phyloP scores from a whole-genome alignment of 257 asterid species.

The Oldenlandia corymbosa region DNA sequence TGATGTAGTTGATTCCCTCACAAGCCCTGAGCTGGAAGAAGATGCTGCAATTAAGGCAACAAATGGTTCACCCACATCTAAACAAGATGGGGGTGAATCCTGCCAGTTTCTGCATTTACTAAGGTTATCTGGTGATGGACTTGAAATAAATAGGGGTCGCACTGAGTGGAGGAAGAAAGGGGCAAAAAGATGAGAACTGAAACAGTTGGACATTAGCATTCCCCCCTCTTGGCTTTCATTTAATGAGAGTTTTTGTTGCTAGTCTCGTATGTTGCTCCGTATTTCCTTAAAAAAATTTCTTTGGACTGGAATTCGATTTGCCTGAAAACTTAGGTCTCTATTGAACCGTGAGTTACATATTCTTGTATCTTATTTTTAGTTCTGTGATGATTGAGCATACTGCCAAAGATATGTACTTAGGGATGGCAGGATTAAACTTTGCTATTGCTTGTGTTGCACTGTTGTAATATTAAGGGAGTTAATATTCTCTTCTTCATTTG shows the following conservation, averaged over 20 bases:
- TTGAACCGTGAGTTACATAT: background rate
- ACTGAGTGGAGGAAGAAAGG: conserved; percentile 89
- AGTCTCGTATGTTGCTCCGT: background rate
- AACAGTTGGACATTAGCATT: background rate
- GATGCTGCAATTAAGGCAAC: conserved; percentile 28
- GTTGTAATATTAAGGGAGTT: no score
- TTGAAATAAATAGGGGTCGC: conserved; percentile 84
- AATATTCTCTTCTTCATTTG: no score
- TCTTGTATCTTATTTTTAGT: background rate
- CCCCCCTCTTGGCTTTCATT: conserved; percentile 1
- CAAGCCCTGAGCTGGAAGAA: conserved; percentile 49
- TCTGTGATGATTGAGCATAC: background rate
- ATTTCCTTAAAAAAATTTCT: background rate
- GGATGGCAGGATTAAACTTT: no score
- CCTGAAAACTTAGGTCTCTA: background rate
- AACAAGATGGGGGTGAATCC: background rate
- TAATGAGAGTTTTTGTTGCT: conserved; percentile 6
- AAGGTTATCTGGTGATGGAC: conserved; percentile 58
- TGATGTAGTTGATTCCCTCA: conserved; percentile 84
- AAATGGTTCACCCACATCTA: conserved; percentile 34
- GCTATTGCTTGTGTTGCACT: no score
- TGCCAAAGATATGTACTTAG: background rate
- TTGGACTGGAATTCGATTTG: background rate
- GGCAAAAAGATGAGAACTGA: conserved; percentile 37
- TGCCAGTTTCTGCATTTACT: conserved; percentile 28